These are phyloP conservation scores for Cladosporium sp. DNA, from an alignment of 2,329 filamentous ascomycete species.

Conservation along the genomic window DNA sequence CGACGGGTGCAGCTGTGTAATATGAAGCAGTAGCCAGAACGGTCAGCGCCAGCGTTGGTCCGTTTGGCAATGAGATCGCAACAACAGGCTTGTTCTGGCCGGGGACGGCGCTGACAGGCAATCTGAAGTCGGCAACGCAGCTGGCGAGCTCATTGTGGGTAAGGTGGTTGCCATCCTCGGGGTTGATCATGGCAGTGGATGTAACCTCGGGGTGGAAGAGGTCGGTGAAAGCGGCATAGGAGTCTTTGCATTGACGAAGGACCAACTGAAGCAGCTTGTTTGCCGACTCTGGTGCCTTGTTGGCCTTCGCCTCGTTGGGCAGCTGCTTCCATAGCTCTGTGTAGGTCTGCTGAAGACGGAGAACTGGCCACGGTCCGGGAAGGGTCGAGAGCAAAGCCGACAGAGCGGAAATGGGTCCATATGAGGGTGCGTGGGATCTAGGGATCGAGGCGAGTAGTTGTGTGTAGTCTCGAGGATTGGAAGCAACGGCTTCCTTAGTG, in stretches of 20 bases:
- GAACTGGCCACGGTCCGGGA: conserved; percentile 26
- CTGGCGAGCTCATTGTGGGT: conserved; percentile 24
- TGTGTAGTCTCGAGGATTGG: conserved; percentile 6
- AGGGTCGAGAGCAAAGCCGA: conserved; percentile 21
- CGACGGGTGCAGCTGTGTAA: conserved; percentile 51
- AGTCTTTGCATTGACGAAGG: conserved; percentile 24
- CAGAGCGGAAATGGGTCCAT: conserved; percentile 24
- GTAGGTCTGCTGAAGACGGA: conserved; percentile 31
- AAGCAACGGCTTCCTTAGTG: conserved; percentile 5
- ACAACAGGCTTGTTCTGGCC: conserved; percentile 39
- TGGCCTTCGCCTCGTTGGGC: conserved; percentile 34
- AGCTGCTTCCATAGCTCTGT: conserved; percentile 34
- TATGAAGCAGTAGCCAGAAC: conserved; percentile 47
- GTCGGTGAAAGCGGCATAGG: conserved; percentile 26
- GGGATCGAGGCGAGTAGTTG: conserved; percentile 20
- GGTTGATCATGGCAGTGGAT: conserved; percentile 27
- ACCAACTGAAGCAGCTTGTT: conserved; percentile 19
- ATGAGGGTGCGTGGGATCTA: conserved; percentile 18
- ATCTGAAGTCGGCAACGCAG: conserved; percentile 24
- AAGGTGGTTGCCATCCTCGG: conserved; percentile 22
- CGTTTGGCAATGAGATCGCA: conserved; percentile 51
- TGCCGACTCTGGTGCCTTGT: conserved; percentile 16
- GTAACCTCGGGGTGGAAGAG: conserved; percentile 23
- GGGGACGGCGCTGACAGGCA: conserved; percentile 18
- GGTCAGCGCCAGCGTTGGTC: conserved; percentile 48